Percentiles rank a stretch among this genome's conserved stretches.
These are phyloP conservation scores for Pseudocercospora fuligena DNA, from an alignment of 2,329 filamentous ascomycete genomes.

Conservation along the genomic window DNA sequence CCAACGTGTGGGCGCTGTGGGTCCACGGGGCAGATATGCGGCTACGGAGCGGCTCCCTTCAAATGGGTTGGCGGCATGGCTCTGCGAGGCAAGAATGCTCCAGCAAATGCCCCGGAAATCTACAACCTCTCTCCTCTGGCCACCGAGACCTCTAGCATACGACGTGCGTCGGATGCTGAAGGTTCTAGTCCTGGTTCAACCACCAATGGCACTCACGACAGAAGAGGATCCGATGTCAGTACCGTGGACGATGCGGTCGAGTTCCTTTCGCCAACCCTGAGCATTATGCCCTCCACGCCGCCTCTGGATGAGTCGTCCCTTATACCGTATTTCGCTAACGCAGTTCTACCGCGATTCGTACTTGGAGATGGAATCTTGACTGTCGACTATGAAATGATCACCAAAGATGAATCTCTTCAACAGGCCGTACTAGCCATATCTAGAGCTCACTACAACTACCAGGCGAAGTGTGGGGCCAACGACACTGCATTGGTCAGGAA, in stretches of 20 bases:
- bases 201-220: not conserved
- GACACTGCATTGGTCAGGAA: constrained; percentile 17
- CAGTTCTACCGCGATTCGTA: constrained; percentile 26
- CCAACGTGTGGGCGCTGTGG: constrained; percentile 22
- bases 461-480: constrained; percentile 14
- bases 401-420: constrained; percentile 20
- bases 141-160: not conserved
- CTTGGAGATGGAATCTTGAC: constrained; percentile 19
- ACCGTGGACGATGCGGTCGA: not conserved
- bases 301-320: constrained; percentile 17
- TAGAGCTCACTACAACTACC: constrained; percentile 23
- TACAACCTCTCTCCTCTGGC: not conserved
- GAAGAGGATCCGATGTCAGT: not conserved
- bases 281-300: constrained; percentile 11
- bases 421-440: constrained; percentile 22
- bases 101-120: not conserved
- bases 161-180: not conserved
- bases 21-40: constrained; percentile 18
- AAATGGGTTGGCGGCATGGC: constrained; percentile 27
- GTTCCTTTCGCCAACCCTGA: not conserved
- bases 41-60: constrained; percentile 23
- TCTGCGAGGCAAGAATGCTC: constrained; percentile 23
- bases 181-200: not conserved
- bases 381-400: constrained; percentile 15
- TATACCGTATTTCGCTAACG: constrained; percentile 22